These are phyloP conservation scores for Tolypocladium ovalisporum DNA, from an alignment of 2,329 filamentous ascomycete species.

Conservation along the genomic window DNA sequence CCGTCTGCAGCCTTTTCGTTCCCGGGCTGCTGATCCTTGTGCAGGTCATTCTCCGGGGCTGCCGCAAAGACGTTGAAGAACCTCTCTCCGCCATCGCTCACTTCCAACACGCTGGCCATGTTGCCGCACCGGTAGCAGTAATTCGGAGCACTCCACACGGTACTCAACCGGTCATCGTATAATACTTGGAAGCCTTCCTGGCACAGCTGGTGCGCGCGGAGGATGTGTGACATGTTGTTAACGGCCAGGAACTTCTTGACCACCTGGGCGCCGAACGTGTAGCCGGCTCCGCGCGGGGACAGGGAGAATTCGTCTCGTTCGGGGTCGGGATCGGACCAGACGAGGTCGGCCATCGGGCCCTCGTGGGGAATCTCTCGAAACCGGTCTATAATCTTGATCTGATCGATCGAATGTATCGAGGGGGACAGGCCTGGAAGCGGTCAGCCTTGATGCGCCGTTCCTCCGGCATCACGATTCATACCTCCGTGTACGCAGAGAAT, in stretches of 20 bases:
- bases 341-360: constrained; percentile 97
- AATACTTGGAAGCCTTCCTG: constrained; percentile 97
- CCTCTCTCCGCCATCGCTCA: constrained; percentile 82
- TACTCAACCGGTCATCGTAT: constrained; percentile 88
- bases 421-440: constrained; percentile 55
- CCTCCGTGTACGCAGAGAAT: constrained; percentile 98
- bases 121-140: constrained; percentile 96
- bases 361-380: constrained; percentile 98
- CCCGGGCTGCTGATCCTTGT: constrained; percentile 73
- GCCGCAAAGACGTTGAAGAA: constrained; percentile 98
- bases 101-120: constrained; percentile 92
- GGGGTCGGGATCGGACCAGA: constrained; percentile 97
- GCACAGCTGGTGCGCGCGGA: constrained; percentile 95
- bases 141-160: constrained; percentile 96
- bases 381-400: constrained; percentile 98
- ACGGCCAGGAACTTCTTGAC: constrained; percentile 97
- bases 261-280: constrained; percentile 95
- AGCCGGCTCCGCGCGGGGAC: constrained; percentile 85
- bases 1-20: constrained; percentile 60
- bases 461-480: constrained; percentile 14
- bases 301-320: constrained; percentile 95
- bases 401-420: constrained; percentile 94
- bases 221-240: constrained; percentile 94
- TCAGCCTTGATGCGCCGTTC: neutral
- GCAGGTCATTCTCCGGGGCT: constrained; percentile 86